Evolutionary conservation across 2,329 filamentous ascomycete genomes (phyloP), one percentile per base, ranked within the genome.

Genomic region (Raffaelea ambrosiae): DNA sequence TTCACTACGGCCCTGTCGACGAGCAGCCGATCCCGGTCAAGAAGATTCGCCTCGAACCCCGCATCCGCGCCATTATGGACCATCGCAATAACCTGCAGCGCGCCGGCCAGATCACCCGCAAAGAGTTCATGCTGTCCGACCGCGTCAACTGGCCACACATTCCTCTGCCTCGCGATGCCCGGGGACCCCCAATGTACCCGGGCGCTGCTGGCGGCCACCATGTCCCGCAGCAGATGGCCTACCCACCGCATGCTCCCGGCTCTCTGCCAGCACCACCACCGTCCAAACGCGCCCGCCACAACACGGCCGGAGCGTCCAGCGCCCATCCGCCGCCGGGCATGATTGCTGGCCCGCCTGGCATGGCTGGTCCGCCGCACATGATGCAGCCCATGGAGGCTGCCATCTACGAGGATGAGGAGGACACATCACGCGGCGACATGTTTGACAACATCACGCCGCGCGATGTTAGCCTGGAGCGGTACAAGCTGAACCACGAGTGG

Each of bases 401-500:
- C 2, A 21, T 54, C 0, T 75, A 88, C 46, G 89, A 96, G 46
- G 90, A 96, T 49, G 88, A 95, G 44, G 90, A 97, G 63, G 91
- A 96, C 59, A 86, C 85, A 3, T 86, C 84, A 7, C 76, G 86
- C 19, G 89, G 89, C 23, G 93, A 98, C 63, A 76, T 90, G 62
- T 88, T 98, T 59, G 93, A 98, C 61, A 80, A 88, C 53, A 72
- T 96, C 53, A 91, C 88, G 0, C 90, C 90, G 3, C 79, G 90
- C 40, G 93, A 98, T 54, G 85, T 98, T 52, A 95, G 89, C 57
- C 73, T 88, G 51, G 80, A 82, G 54, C 80, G 93, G 48, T 98
- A 96, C 64, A 84, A 84, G 62, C 89, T 96, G 61, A 94, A 98
- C 58, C 91, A 98, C 59, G 88, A 95, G 63, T 97, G 91, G 93